phyloP scores from a whole-genome alignment of 2,329 filamentous ascomycete genomes.

The Ascochyta pisi region DNA sequence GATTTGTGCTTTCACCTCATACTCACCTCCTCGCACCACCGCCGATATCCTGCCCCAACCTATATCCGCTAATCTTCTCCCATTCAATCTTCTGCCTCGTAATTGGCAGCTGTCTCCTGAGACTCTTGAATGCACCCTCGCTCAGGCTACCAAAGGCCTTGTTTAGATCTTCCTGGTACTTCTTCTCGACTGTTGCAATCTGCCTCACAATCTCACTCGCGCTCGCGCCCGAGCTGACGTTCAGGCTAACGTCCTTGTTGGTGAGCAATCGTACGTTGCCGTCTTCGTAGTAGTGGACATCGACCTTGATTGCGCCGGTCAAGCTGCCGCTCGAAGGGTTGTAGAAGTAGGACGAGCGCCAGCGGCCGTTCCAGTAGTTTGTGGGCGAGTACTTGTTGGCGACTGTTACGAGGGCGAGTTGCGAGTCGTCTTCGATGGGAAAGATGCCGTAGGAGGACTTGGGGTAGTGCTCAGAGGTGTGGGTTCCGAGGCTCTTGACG shows the following conservation, averaged over 20 bases:
- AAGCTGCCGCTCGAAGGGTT: conserved; percentile 71
- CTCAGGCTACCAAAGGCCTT: conserved; percentile 85
- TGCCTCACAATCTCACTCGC: conserved; percentile 76
- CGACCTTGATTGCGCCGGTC: conserved; percentile 84
- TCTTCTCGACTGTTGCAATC: conserved; percentile 81
- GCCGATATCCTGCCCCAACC: conserved; percentile 62
- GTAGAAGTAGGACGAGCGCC: conserved; percentile 87
- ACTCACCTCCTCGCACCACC: conserved; percentile 44
- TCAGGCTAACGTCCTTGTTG: conserved; percentile 73
- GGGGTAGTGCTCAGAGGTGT: conserved; percentile 88
- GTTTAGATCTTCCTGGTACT: conserved; percentile 96
- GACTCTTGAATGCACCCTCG: conserved; percentile 92
- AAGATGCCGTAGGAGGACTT: conserved; percentile 82
- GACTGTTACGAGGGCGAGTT: conserved; percentile 82
- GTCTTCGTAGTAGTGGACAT: conserved; percentile 99
- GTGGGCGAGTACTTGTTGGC: conserved; percentile 97
- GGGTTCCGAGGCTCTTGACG: conserved; percentile 75
- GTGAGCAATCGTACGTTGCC: conserved; percentile 94
- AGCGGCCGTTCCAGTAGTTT: conserved; percentile 99
- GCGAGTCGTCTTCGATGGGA: conserved; percentile 76
- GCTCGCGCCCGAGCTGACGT: conserved; percentile 64
- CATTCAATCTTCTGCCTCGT: conserved; percentile 99
- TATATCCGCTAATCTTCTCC: conserved; percentile 96
- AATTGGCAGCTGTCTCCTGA: conserved; percentile 91
- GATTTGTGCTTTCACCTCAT: background rate